Evolutionary conservation across 169 alveolate species (phyloP).

Genomic region (Plasmodium fragile): DNA sequence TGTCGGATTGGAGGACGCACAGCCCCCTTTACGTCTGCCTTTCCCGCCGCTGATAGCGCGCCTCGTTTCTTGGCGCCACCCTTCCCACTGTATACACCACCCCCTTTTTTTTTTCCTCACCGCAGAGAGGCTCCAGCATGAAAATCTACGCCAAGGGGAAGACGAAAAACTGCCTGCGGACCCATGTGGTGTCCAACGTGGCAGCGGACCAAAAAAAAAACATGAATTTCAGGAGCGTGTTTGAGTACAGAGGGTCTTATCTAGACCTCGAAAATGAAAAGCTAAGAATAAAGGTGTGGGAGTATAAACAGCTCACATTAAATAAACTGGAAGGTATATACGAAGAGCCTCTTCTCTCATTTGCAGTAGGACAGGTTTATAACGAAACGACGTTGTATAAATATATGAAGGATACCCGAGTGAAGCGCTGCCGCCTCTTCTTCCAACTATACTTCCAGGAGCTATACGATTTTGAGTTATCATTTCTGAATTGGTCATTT

Average conservation of each 20-base stretch:
- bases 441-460: slow-evolving; percentile 85
- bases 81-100: too few species aligned
- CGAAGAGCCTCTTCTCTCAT: slow-evolving; percentile 83
- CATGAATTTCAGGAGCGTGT: slow-evolving; percentile 84
- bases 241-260: slow-evolving; percentile 89
- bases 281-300: slow-evolving; percentile 87
- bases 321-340: slow-evolving; percentile 86
- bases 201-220: slow-evolving; percentile 82
- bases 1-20: not conserved
- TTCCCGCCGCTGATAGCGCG: too few species aligned
- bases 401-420: slow-evolving; percentile 78
- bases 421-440: slow-evolving; percentile 79
- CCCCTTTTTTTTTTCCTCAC: not conserved
- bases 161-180: slow-evolving; percentile 84
- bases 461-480: slow-evolving; percentile 84
- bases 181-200: slow-evolving; percentile 87
- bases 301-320: slow-evolving; percentile 83
- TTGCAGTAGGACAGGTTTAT: slow-evolving; percentile 82
- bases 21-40: not conserved
- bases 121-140: slow-evolving; percentile 78
- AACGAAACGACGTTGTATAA: slow-evolving; percentile 83
- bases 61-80: too few species aligned
- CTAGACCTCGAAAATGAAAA: slow-evolving; percentile 88
- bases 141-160: slow-evolving; percentile 85
- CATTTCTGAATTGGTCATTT: slow-evolving; percentile 80